Evolutionary conservation across 139 green algal species (phyloP).

Genomic region (Pseudopediastrum boryanum): DNA sequence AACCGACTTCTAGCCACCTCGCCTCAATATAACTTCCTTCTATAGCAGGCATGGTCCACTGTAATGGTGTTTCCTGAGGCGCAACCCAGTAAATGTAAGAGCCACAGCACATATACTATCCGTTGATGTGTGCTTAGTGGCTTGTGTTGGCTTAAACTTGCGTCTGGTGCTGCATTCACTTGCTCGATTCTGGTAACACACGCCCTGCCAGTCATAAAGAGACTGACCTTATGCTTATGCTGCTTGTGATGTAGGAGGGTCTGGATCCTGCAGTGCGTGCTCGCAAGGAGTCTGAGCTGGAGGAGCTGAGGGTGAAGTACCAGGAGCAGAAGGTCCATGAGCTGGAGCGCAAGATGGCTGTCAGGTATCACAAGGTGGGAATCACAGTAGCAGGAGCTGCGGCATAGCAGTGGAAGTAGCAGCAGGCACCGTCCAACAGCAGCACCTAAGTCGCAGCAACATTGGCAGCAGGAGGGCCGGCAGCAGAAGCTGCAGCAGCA

Average conservation of each 20-base stretch:
- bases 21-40: not conserved
- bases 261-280: conserved; percentile 52
- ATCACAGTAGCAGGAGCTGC: not conserved
- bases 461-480: not conserved
- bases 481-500: not conserved
- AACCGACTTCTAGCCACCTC: not conserved
- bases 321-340: conserved; percentile 45
- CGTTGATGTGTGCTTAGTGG: not conserved
- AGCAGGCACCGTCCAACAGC: not conserved
- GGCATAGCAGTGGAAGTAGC: not conserved
- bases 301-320: conserved; percentile 46
- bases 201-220: not conserved
- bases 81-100: not conserved
- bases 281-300: conserved; percentile 63
- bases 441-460: not conserved
- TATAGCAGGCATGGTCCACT: too few relatives aligned
- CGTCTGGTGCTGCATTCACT: not conserved
- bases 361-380: conserved; percentile 79
- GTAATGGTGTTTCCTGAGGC: not conserved
- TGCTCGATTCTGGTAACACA: not conserved
- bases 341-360: conserved; percentile 65
- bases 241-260: conserved; percentile 9
- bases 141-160: not conserved
- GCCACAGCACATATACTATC: not conserved
- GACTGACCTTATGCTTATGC: not conserved